Evolutionary conservation across 2,329 filamentous ascomycete species (phyloP).

Genomic region (Arthrobotrys entomopaga): DNA sequence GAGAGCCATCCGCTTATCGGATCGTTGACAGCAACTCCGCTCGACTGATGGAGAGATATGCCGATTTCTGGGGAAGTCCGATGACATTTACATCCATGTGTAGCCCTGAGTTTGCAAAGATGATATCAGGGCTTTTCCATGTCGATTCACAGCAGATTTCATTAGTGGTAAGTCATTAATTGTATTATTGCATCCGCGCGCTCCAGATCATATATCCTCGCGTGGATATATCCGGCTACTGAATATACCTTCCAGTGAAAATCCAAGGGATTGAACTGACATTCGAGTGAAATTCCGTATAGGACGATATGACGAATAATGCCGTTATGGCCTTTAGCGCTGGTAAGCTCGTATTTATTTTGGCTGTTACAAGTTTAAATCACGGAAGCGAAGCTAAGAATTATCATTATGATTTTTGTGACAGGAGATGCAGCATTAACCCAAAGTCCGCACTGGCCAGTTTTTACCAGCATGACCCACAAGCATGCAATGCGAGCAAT

Average conservation of each 20-base stretch:
- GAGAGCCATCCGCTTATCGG: conserved; percentile 47
- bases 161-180: conserved; percentile 44
- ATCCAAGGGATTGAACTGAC: conserved; percentile 15
- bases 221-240: conserved; percentile 5
- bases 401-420: conserved; percentile 3
- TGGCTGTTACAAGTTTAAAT: conserved; percentile 1
- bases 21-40: conserved; percentile 45
- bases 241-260: background rate
- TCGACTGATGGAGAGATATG: conserved; percentile 51
- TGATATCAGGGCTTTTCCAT: conserved; percentile 47
- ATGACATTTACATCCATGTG: conserved; percentile 50
- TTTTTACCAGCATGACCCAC: conserved; percentile 53
- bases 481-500: conserved; percentile 49
- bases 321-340: conserved; percentile 54
- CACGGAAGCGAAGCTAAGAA: conserved; percentile 6
- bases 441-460: conserved; percentile 49
- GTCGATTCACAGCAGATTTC: conserved; percentile 52
- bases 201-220: background rate
- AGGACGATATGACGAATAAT: conserved; percentile 55
- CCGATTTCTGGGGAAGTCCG: conserved; percentile 50
- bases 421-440: conserved; percentile 50
- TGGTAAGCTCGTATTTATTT: conserved; percentile 25
- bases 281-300: conserved; percentile 28
- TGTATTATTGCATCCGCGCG: background rate
- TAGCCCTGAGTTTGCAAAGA: conserved; percentile 43